Evolutionary conservation across 2,329 filamentous ascomycete species (phyloP).

Genomic region (Diaporthe ilicicola): DNA sequence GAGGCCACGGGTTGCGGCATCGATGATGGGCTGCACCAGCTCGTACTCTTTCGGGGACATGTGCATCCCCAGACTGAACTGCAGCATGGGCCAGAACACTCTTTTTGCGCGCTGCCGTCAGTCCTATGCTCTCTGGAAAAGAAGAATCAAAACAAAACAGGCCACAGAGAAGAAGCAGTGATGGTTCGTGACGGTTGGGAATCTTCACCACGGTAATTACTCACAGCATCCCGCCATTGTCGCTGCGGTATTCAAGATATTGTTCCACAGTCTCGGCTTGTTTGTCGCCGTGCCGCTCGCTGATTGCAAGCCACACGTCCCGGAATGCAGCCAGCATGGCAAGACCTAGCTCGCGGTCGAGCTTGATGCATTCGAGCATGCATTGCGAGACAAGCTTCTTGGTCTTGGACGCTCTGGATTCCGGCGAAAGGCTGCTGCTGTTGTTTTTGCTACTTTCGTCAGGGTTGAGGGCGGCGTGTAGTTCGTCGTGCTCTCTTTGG

Average conservation of each 20-base stretch:
- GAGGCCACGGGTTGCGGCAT: background rate
- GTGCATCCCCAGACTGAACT: background rate
- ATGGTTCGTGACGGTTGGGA: background rate
- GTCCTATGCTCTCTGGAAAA: background rate
- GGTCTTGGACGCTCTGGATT: background rate
- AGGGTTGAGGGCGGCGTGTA: background rate
- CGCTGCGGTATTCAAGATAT: background rate
- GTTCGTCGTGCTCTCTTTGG: background rate
- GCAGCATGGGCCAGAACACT: background rate
- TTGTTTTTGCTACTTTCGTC: background rate
- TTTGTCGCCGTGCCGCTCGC: background rate
- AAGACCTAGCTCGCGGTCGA: background rate
- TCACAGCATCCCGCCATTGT: conserved; percentile 1
- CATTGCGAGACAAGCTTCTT: background rate
- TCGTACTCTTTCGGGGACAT: background rate
- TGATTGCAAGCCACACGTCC: background rate
- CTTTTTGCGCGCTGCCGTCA: background rate
- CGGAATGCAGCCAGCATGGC: background rate
- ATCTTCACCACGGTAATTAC: background rate
- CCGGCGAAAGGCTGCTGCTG: background rate
- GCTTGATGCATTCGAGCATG: background rate
- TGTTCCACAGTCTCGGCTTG: background rate
- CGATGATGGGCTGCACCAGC: background rate
- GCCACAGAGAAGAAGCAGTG: background rate
- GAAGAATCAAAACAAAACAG: too few relatives aligned